These are phyloP conservation scores for Aspergillus pseudoterreus DNA, from an alignment of 2,329 filamentous ascomycete species.

Conservation along the genomic window DNA sequence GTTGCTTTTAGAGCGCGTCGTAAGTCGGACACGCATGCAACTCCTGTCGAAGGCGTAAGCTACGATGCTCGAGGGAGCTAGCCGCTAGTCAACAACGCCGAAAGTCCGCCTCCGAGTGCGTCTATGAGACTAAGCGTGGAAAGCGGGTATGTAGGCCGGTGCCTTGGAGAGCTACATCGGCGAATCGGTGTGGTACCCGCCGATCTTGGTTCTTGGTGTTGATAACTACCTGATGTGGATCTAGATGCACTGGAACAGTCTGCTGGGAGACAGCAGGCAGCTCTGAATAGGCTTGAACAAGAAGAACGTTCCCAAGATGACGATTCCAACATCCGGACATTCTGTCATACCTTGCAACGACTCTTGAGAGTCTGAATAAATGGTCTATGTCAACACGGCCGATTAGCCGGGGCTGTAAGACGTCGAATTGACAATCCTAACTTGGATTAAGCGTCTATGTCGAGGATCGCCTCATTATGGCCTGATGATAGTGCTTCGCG, in stretches of 20 bases:
- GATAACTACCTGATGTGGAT: not conserved
- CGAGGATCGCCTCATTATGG: constrained; percentile 1
- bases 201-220: not conserved
- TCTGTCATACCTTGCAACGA: constrained; percentile 1
- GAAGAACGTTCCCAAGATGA: not conserved
- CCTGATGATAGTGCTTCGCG: constrained; percentile 18
- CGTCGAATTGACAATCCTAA: constrained; percentile 3
- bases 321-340: not conserved
- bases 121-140: constrained; percentile 29
- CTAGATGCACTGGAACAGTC: constrained; percentile 11
- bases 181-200: constrained; percentile 24
- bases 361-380: not conserved
- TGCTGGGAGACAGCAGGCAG: not conserved
- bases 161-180: constrained; percentile 36
- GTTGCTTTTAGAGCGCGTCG: not conserved
- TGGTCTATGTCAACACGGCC: not conserved
- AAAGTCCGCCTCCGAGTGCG: constrained; percentile 18
- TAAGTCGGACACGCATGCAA: constrained; percentile 23
- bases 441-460: not conserved
- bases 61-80: constrained; percentile 33
- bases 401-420: not conserved
- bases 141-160: constrained; percentile 38
- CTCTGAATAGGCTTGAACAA: not conserved
- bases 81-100: constrained; percentile 31
- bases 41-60: constrained; percentile 32